Percentiles rank a stretch among this genome's conserved stretches.
Evolutionary conservation across 441 rosid species (phyloP).

Genomic region (Euphorbia celastroides): DNA sequence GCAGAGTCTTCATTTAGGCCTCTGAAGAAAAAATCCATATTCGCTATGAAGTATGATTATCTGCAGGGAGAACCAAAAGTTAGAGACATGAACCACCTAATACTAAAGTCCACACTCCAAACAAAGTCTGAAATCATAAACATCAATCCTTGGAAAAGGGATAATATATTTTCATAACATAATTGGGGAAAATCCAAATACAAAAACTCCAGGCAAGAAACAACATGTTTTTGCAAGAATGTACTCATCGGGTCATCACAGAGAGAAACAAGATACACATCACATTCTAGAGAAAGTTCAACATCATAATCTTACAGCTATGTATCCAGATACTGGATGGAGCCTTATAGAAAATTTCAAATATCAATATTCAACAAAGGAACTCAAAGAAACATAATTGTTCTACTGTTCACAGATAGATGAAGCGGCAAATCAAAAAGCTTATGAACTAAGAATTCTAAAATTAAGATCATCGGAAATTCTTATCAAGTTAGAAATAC

Average conservation of each 20-base stretch:
- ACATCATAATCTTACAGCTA: background rate
- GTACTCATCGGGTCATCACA: background rate
- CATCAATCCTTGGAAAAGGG: background rate
- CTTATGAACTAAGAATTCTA: background rate
- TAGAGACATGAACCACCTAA: constrained; percentile 5
- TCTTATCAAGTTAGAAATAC: background rate
- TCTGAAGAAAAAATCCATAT: constrained; percentile 39
- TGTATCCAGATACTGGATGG: background rate
- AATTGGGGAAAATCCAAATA: no score
- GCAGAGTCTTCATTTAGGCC: constrained; percentile 39
- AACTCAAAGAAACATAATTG: background rate
- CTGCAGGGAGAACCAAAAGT: constrained; percentile 22
- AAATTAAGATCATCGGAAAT: background rate
- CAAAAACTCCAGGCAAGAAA: background rate
- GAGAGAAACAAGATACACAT: background rate
- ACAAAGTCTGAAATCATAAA: background rate
- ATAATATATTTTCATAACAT: no score
- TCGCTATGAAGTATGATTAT: constrained; percentile 15
- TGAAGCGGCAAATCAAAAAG: background rate
- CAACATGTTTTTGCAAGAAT: background rate
- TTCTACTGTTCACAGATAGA: background rate
- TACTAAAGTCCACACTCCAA: constrained; percentile 3
- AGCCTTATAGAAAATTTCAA: background rate
- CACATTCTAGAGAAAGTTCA: background rate
- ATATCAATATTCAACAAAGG: background rate